phyloP scores from a whole-genome alignment of 805 yeast species.

The Clavispora carvajalis region DNA sequence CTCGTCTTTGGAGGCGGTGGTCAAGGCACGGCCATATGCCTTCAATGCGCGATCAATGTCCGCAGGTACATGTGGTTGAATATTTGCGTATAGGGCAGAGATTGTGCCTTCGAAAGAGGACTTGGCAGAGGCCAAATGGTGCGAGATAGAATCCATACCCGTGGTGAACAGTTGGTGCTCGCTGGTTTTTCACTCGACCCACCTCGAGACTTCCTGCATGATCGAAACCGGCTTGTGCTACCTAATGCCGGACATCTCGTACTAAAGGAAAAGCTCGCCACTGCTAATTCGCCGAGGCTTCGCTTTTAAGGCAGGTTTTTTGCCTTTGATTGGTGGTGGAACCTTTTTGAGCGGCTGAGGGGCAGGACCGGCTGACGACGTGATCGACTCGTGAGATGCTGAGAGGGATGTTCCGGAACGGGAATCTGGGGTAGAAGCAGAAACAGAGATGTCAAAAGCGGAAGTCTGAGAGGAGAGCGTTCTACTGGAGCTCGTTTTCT shows the following conservation, averaged over 20 bases:
- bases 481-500: not conserved
- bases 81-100: not conserved
- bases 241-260: no score
- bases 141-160: not conserved
- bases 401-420: no score
- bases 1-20: slow-evolving; percentile 16
- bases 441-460: no score
- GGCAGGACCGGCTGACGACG: not conserved
- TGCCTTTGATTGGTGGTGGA: slow-evolving; percentile 14
- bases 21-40: slow-evolving; percentile 10
- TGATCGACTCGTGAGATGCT: not conserved
- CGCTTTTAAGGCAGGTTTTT: slow-evolving; percentile 10
- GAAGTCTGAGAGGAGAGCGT: no score
- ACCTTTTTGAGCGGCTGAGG: slow-evolving; percentile 1
- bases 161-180: not conserved
- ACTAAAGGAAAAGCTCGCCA: slow-evolving; percentile 30
- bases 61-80: slow-evolving; percentile 2
- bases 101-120: slow-evolving; percentile 3
- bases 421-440: not conserved
- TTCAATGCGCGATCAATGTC: slow-evolving; percentile 1
- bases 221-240: no score
- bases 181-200: not conserved
- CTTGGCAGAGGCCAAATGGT: slow-evolving; percentile 7
- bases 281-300: slow-evolving; percentile 17
- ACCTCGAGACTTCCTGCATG: not conserved